phyloP scores from a whole-genome alignment of 2,329 filamentous ascomycete species.

The Aphanoascus verrucosus region DNA sequence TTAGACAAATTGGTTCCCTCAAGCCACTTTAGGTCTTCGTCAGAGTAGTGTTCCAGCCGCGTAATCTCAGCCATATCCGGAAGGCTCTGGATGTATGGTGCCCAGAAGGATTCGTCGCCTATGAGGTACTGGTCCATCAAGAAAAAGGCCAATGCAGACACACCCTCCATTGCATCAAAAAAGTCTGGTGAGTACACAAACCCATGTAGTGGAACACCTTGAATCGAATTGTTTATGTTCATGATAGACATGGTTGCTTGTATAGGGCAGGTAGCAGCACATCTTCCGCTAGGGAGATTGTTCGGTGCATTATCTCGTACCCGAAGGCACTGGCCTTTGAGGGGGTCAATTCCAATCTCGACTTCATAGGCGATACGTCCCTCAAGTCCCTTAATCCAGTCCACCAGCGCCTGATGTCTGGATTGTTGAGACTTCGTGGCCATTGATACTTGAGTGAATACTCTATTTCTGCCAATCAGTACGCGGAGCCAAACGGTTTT shows the following conservation, averaged over 20 bases:
- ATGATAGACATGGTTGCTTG: conserved; percentile 17
- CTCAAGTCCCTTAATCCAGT: conserved; percentile 11
- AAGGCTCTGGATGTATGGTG: conserved; percentile 54
- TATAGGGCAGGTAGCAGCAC: conserved; percentile 15
- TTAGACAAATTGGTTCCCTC: conserved; percentile 29
- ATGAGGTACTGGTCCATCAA: conserved; percentile 57
- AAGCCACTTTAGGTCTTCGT: conserved; percentile 47
- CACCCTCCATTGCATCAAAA: conserved; percentile 41
- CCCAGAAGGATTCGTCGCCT: conserved; percentile 52
- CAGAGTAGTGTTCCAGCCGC: conserved; percentile 54
- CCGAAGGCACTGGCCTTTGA: conserved; percentile 12
- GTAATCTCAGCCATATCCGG: conserved; percentile 53
- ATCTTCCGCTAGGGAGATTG: neutral
- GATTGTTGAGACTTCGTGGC: neutral
- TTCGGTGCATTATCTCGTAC: neutral
- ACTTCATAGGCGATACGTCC: conserved; percentile 16
- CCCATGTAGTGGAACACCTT: conserved; percentile 19
- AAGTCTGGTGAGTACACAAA: conserved; percentile 42
- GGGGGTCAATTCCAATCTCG: conserved; percentile 12
- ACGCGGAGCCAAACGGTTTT: neutral
- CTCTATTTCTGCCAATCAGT: neutral
- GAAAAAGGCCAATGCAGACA: conserved; percentile 57
- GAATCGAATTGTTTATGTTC: conserved; percentile 10
- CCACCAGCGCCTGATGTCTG: neutral
- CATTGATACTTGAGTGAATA: neutral